Evolutionary conservation across 805 yeast genomes (phyloP), one percentile per base, ranked within the genome.

Genomic region (Candida verbasci): DNA sequence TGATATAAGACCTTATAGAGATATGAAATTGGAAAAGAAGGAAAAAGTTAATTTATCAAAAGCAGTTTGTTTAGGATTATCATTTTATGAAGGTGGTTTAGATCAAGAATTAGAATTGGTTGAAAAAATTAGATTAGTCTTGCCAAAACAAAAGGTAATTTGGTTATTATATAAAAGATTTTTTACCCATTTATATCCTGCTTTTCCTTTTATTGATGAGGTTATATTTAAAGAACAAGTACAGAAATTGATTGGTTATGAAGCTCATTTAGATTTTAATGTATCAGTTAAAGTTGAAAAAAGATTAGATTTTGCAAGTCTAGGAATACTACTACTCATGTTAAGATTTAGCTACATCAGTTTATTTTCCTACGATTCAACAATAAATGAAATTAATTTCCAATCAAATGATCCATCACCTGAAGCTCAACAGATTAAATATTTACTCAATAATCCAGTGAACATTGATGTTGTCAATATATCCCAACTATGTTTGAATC

Each of bases 191-290:
- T 49, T 71, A 5, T 69, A 71, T 44, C 69, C 74, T 0, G 67
- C 62, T 41, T 53, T 60, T 42, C 78, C 78, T 2, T 63, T 51
- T 35, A 31, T 73, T 10, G 74, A 70, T 40, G 60, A 63, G 41
- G 47, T 41, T 10, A 43, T 44, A 24, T 70, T 71, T 33, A 49
- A 47, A 15, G 50, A 37, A 21, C 36, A 37, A 24, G 3, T 40
- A n/a, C 38, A 37, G 21, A 37, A 37, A 27, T 37, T 40, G 17
- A 37, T 40, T 37, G 43, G 40, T 9, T 18, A 24, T 29, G 41
- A 40, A 29, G 20, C 18, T 17, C 40, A 47, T 42, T 42, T 45
- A 14, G 65, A 60, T 21, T 50, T 31, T 10, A 48, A 44, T 8
- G 40, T 65, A 1, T 33, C 41, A 1, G 46, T 62, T 7, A 56